A percentile compares a stretch with the other conserved stretches of the same genome.
Evolutionary conservation across 768 basidiomycete genomes (phyloP).

Genomic region (Suillus cothurnatus): DNA sequence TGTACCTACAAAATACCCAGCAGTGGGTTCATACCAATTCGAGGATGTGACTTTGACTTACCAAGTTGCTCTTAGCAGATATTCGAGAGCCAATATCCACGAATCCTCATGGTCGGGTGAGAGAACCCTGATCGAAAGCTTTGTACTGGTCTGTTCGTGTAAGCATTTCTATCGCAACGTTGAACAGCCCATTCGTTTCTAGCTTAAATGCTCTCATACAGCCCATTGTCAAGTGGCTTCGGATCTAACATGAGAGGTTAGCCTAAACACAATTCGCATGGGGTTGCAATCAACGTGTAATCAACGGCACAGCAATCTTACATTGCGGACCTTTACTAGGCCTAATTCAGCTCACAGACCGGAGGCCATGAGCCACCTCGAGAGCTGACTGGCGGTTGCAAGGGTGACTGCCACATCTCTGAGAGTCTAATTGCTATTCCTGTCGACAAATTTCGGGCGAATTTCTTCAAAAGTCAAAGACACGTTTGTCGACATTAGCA

Average conservation of each 20-base stretch:
- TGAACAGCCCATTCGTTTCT: background rate
- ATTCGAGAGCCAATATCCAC: background rate
- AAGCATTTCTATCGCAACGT: constrained; percentile 1
- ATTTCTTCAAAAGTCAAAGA: constrained; percentile 11
- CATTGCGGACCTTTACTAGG: background rate
- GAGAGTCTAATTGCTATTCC: constrained; percentile 19
- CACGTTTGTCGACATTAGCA: constrained; percentile 16
- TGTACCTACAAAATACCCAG: background rate
- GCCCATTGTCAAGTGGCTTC: background rate
- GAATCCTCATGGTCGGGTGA: background rate
- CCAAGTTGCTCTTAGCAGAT: background rate
- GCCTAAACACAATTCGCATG: constrained; percentile 14
- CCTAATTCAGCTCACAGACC: constrained; percentile 4
- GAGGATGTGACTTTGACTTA: constrained; percentile 3
- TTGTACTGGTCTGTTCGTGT: background rate
- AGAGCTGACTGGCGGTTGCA: constrained; percentile 6
- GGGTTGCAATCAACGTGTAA: constrained; percentile 1
- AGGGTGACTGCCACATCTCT: constrained; percentile 9
- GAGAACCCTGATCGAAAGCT: background rate
- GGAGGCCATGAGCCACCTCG: constrained; percentile 2
- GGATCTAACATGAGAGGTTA: constrained; percentile 16
- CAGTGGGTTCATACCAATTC: background rate
- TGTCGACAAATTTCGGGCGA: constrained; percentile 6
- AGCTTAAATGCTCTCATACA: background rate
- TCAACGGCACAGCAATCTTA: background rate